Evolutionary conservation across 306 rosid genomes (phyloP).

Genomic region (Gastrolobium villosum): DNA sequence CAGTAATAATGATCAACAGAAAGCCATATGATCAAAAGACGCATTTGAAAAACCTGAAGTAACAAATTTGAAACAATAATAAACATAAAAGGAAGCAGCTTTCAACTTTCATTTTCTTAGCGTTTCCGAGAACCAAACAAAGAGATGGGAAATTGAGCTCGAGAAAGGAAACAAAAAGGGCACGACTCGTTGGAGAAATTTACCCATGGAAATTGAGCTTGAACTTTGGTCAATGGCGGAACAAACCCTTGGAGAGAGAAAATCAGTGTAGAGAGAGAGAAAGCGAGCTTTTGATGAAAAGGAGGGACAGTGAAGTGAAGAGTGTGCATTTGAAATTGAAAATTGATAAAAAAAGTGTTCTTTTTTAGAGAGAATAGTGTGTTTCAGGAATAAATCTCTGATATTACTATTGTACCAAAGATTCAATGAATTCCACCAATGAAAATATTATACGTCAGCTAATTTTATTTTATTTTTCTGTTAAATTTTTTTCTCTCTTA

Average conservation of each 20-base stretch:
- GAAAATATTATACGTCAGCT: no score
- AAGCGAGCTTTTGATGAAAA: neutral
- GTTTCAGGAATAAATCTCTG: no score
- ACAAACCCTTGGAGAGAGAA: slow-evolving; percentile 63
- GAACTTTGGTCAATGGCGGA: slow-evolving; percentile 42
- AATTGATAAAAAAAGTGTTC: no score
- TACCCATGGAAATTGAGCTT: slow-evolving; percentile 52
- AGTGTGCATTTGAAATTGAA: slow-evolving; percentile 59
- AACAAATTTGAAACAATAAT: neutral
- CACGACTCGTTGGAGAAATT: neutral
- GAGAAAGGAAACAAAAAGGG: neutral
- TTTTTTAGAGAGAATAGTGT: no score
- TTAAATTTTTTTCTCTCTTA: no score
- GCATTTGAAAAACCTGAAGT: neutral
- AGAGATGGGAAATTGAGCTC: neutral
- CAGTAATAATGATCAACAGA: neutral
- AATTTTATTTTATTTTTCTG: no score
- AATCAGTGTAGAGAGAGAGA: neutral
- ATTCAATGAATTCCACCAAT: no score
- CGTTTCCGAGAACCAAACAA: slow-evolving; percentile 36
- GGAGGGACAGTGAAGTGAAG: slow-evolving; percentile 53
- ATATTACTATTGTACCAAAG: no score
- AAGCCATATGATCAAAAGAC: neutral
- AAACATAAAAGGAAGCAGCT: neutral
- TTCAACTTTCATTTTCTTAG: neutral